Evolutionary conservation across 2,329 filamentous ascomycete genomes (phyloP), one percentile per base, ranked within the genome.

Genomic region (Microsporum audouinii): DNA sequence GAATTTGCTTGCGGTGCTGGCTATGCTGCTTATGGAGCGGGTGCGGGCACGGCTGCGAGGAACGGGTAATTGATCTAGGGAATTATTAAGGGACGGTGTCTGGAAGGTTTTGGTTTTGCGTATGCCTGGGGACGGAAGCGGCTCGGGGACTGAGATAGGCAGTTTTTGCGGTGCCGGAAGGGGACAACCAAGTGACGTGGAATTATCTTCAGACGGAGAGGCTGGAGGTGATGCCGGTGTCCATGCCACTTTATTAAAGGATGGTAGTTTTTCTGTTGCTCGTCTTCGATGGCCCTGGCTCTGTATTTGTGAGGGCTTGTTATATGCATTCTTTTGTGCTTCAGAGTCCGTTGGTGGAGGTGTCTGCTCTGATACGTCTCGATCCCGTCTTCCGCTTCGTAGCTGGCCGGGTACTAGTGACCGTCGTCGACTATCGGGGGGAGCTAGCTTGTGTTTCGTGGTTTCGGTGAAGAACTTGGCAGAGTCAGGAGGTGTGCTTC

Each of bases 1-100:
- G 60, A 63, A 61, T 57, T 65, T 65, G 59, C 64, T 66, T 17
- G 60, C 61, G 10, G 47, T 63, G 55, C 64, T 66, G 7, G 63
- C 59, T 39, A 63, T 61, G 57, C 64, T 66, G 53, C 59, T 64
- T 34, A 66, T 63, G 10, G 64, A 66, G 29, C 58, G 61, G 14
- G 60, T 61, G 14, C 61, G 43, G 53, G 58, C 60, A 53, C 60
- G 62, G 12, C 49, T 34, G 51, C 36, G 57, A 27, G 39, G 39
- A 14, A 38, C 38, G 36, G 39, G 39, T 8, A 49, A 17, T 34
- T 38, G 39, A 4, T 57, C 55, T 14, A n/a, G 55, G 5, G 39
- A 43, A 33, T 57, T 36, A 33, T 27, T 43, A 29, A 36, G 55
- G n/a, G 31, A 12, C 8, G 51, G 51, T 5, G n/a, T 12, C n/a